Evolutionary conservation across 768 basidiomycete genomes (phyloP), one percentile per base, ranked within the genome.

Genomic region (Zangia roseola): DNA sequence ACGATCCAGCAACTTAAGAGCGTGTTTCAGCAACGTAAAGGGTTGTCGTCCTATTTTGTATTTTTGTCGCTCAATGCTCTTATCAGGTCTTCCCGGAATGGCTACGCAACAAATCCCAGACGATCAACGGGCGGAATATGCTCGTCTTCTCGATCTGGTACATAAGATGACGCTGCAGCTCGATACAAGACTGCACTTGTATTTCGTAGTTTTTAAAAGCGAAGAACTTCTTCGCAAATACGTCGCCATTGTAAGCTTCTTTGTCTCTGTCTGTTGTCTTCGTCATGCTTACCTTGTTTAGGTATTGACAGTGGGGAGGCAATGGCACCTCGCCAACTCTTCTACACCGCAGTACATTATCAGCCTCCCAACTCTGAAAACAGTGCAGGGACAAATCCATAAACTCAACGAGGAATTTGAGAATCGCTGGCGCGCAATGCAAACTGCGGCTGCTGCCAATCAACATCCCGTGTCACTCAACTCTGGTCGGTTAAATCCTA

Each of bases 71-170:
- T 59, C 13, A 58, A n/a, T 43, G 3, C 46, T n/a, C 24, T 34
- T 24, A 34, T 45, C 14, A 47, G 78, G 61, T 24, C 61, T 74
- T 35, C 63, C 59, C 7, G 61, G 55, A 38, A 71, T 75, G 61
- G 43, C 57, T 9, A 40, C 56, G 8, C 58, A 71, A 16, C 73
- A 74, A 16, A 57, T 87, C 23, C 73, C 82, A 5, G 69, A 74
- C 9, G 80, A 82, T 2, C 82, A 81, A 49, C 73, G 79, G 37
- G 49, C 69, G 36, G 82, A 82, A 45, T 88, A 78, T 55, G 76
- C 72, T 44, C 58, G 61, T 20, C 35, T 76, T 6, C 68, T 87
- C 24, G 82, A 84, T 41, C 71, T 76, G 30, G 58, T 82, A 14
- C 63, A 63, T 59, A 78, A 73, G 42, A 59, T 70, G 42, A 71